A percentile compares a stretch with the other conserved stretches of the same genome.
Evolutionary conservation across 2,329 filamentous ascomycete species (phyloP).

Genomic region (Phoma sp.): DNA sequence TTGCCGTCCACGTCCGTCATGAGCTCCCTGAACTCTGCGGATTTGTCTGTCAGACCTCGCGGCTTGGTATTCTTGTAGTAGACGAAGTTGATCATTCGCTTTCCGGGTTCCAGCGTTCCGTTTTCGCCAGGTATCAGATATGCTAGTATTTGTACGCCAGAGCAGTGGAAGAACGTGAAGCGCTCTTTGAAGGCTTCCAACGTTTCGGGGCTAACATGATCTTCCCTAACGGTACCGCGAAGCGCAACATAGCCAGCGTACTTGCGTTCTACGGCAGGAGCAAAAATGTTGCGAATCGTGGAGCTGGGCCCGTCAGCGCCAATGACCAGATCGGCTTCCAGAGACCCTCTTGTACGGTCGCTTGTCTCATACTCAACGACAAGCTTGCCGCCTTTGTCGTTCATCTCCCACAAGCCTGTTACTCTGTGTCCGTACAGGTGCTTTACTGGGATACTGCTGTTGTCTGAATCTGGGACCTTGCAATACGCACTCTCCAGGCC

Average conservation of each 20-base stretch:
- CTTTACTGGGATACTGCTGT: slow-evolving; percentile 19
- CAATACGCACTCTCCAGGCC: slow-evolving; percentile 37
- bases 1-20: slow-evolving; percentile 54
- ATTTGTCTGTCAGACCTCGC: slow-evolving; percentile 37
- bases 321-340: slow-evolving; percentile 38
- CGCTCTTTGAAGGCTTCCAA: slow-evolving; percentile 43
- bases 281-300: slow-evolving; percentile 31
- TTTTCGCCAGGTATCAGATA: slow-evolving; percentile 55
- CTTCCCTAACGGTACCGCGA: slow-evolving; percentile 40
- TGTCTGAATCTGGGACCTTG: slow-evolving; percentile 24
- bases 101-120: slow-evolving; percentile 47
- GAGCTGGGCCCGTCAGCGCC: slow-evolving; percentile 43
- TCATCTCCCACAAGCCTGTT: slow-evolving; percentile 25
- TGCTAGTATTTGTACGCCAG: slow-evolving; percentile 48
- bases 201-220: slow-evolving; percentile 25
- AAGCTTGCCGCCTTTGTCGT: slow-evolving; percentile 23
- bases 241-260: slow-evolving; percentile 44
- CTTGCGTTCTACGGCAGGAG: slow-evolving; percentile 28
- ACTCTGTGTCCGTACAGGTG: slow-evolving; percentile 37
- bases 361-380: slow-evolving; percentile 26
- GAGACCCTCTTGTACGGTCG: slow-evolving; percentile 21
- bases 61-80: slow-evolving; percentile 54
- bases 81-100: slow-evolving; percentile 56
- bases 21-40: slow-evolving; percentile 48
- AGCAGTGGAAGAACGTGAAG: slow-evolving; percentile 50